Evolutionary conservation across 371 early-diverging fungal species (phyloP).

Genomic region (Rhizopus stolonifer): DNA sequence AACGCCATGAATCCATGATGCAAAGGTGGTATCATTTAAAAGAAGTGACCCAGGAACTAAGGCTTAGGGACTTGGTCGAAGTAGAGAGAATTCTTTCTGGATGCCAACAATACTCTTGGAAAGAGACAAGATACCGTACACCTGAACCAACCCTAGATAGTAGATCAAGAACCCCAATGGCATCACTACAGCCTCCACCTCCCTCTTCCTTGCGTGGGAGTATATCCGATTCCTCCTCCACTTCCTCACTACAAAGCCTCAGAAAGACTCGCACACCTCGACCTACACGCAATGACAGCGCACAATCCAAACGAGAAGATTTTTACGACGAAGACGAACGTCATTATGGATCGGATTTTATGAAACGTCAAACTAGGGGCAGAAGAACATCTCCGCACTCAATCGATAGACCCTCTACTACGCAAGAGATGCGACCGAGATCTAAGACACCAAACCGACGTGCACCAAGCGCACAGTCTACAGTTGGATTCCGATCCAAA

Average conservation of each 20-base stretch:
- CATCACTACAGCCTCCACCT: slow-evolving; percentile 4
- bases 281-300: slow-evolving; percentile 10
- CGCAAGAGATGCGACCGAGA: slow-evolving; percentile 18
- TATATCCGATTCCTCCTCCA: slow-evolving; percentile 20
- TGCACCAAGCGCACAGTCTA: slow-evolving; percentile 2
- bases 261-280: slow-evolving; percentile 16
- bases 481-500: slow-evolving; percentile 19
- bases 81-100: slow-evolving; percentile 38
- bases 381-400: not conserved
- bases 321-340: slow-evolving; percentile 30
- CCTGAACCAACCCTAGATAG: slow-evolving; percentile 27
- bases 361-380: slow-evolving; percentile 5
- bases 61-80: slow-evolving; percentile 42
- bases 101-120: slow-evolving; percentile 22
- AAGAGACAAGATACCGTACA: slow-evolving; percentile 32
- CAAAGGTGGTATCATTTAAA: slow-evolving; percentile 55
- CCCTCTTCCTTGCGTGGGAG: slow-evolving; percentile 14
- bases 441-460: slow-evolving; percentile 37
- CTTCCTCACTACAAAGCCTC: slow-evolving; percentile 3
- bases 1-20: slow-evolving; percentile 52
- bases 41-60: slow-evolving; percentile 50
- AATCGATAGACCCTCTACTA: not conserved
- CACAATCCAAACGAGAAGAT: slow-evolving; percentile 11
- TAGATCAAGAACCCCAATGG: not conserved
- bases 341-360: slow-evolving; percentile 17